These are phyloP conservation scores for Juglanconis oblonga DNA, from an alignment of 2,329 filamentous ascomycete genomes.

Conservation along the genomic window DNA sequence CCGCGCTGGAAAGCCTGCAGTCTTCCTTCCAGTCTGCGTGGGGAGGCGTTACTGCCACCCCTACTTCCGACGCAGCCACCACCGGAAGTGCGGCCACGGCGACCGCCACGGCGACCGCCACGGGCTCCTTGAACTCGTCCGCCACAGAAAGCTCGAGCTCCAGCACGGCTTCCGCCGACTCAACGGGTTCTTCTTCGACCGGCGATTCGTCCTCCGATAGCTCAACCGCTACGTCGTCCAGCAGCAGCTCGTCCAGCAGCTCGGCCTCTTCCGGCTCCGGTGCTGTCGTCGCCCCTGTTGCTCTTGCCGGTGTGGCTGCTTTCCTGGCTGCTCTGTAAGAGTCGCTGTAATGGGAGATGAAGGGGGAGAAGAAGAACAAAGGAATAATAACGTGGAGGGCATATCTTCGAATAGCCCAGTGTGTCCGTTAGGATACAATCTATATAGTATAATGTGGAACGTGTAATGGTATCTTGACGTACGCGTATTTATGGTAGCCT, in stretches of 20 bases:
- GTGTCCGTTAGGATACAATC: neutral
- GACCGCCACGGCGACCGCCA: neutral
- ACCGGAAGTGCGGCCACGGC: neutral
- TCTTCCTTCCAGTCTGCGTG: constrained; percentile 1
- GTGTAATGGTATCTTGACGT: neutral
- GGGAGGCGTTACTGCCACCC: neutral
- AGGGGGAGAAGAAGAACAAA: neutral
- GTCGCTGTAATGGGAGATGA: neutral
- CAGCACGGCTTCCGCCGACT: neutral
- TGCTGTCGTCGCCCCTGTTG: neutral
- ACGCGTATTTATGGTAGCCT: neutral
- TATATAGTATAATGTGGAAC: neutral
- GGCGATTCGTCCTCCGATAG: neutral
- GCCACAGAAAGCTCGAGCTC: neutral
- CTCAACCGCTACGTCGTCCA: neutral
- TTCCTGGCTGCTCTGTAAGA: constrained; percentile 5
- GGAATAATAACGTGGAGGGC: neutral
- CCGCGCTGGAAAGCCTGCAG: constrained; percentile 1
- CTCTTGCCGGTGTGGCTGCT: neutral
- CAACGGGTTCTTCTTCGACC: neutral
- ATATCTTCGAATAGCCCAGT: neutral
- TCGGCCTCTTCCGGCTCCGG: neutral
- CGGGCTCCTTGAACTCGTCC: neutral
- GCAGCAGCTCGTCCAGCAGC: neutral
- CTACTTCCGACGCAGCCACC: neutral